Percentiles rank a stretch among this genome's conserved stretches.
Evolutionary conservation across 345 rosid genomes (phyloP).

Genomic region (Hibiscus trionum): DNA sequence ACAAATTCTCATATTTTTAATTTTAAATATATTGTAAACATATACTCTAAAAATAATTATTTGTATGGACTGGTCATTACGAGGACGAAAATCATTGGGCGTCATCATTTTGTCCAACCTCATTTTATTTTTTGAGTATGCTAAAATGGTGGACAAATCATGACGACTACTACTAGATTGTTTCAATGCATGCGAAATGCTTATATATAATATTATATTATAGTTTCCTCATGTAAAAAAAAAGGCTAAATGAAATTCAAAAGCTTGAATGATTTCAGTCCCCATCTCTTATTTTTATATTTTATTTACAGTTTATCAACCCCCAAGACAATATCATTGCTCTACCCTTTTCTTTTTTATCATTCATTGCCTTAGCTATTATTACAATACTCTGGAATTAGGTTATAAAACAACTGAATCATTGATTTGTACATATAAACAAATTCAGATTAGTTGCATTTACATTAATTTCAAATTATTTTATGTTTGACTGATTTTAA

Average conservation of each 20-base stretch:
- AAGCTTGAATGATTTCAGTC: background rate
- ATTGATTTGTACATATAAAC: background rate
- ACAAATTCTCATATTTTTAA: no score
- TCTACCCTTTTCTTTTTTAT: no score
- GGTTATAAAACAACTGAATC: background rate
- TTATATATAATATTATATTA: background rate
- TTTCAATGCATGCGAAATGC: background rate
- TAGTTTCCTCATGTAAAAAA: background rate
- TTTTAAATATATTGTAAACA: no score
- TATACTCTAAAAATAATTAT: no score
- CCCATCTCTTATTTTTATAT: background rate
- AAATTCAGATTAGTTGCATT: no score
- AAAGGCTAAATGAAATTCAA: background rate
- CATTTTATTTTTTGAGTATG: background rate
- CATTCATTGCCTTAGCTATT: no score
- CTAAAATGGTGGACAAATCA: constrained; percentile 19
- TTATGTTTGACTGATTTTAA: no score
- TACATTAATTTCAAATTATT: no score
- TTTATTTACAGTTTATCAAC: background rate
- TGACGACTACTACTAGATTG: background rate
- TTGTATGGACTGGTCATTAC: constrained; percentile 1
- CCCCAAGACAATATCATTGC: background rate
- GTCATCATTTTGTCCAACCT: constrained; percentile 47
- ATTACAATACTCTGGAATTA: background rate
- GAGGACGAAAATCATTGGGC: constrained; percentile 20